Evolutionary conservation across 352 stramenopile species (phyloP), one percentile per base, ranked within the genome.

Genomic region (Pythium sp.): DNA sequence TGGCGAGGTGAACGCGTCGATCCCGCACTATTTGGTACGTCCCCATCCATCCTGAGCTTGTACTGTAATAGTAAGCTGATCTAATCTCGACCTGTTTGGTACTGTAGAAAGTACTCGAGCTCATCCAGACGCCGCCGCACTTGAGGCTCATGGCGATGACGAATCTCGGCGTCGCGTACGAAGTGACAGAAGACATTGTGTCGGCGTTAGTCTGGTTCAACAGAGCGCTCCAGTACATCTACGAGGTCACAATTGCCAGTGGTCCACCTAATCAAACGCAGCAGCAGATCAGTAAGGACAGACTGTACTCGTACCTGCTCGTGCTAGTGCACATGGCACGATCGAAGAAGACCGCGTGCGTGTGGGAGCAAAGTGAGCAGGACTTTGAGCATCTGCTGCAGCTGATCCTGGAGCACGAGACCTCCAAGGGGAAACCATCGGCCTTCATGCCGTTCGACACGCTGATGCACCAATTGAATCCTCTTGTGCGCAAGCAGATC

Each of bases 401-500:
- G 18, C 71, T 85, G 56, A 72, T 84, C n/a, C 54, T 60, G 1
- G 65, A 43, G 12, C 22, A 79, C 30, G 74, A 84, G 62, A 57
- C 81, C 5, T 36, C 28, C 9, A 32, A 20, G 7, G 76, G 71
- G 26, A 58, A 41, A 11, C 58, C 66, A 14, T 71, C 72, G 22
- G 61, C 69, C 1, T 70, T 95, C 12, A 72, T 83, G 43, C 89
- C 89, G 0, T 96, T 96, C 65, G 85, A 95, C 51, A 82, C 84
- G 22, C 77, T 96, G 36, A 66, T 92, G 38, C 63, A 89, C 38
- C 51, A 59, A 3, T 62, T 94, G 36, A 58, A 58, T 9, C 53
- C 74, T 1, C 36, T 24, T 7, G 59, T 75, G 20, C 80, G 81
- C 56, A 83, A 82, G 49, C 43, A 69, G 3, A 61, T 92, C n/a